Evolutionary conservation across 257 asterid species (phyloP).

Genomic region (Fraxinus quadrangulata): DNA sequence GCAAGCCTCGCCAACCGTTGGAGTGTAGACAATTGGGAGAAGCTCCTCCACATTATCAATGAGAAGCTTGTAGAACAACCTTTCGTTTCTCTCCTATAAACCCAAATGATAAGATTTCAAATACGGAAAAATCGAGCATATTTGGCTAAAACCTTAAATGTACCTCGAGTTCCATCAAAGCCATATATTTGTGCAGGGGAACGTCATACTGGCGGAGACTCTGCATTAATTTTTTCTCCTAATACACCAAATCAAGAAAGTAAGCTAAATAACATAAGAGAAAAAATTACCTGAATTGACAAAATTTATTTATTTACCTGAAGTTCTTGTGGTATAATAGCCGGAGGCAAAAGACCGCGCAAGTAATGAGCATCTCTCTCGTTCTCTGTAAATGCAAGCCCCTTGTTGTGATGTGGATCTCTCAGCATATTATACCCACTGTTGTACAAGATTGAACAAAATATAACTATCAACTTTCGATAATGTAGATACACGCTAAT

Average conservation of each 20-base stretch:
- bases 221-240: conserved; percentile 74
- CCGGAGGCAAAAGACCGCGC: conserved; percentile 76
- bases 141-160: neutral
- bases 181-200: conserved; percentile 75
- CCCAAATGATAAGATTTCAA: neutral
- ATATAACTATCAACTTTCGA: neutral
- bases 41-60: conserved; percentile 85
- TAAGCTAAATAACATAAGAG: neutral
- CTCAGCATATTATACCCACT: conserved; percentile 80
- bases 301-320: conserved; percentile 46
- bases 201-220: conserved; percentile 59
- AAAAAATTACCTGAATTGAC: neutral
- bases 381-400: conserved; percentile 70
- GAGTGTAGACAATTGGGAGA: conserved; percentile 84
- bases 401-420: conserved; percentile 87
- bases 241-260: conserved; percentile 21
- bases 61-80: conserved; percentile 89
- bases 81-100: conserved; percentile 82
- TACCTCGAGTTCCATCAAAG: conserved; percentile 85
- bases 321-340: conserved; percentile 53
- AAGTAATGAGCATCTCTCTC: conserved; percentile 87
- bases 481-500: no score
- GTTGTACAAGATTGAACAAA: conserved; percentile 2
- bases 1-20: conserved; percentile 97
- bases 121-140: neutral